phyloP scores from a whole-genome alignment of 768 basidiomycete genomes.

The Mycena belliarum region DNA sequence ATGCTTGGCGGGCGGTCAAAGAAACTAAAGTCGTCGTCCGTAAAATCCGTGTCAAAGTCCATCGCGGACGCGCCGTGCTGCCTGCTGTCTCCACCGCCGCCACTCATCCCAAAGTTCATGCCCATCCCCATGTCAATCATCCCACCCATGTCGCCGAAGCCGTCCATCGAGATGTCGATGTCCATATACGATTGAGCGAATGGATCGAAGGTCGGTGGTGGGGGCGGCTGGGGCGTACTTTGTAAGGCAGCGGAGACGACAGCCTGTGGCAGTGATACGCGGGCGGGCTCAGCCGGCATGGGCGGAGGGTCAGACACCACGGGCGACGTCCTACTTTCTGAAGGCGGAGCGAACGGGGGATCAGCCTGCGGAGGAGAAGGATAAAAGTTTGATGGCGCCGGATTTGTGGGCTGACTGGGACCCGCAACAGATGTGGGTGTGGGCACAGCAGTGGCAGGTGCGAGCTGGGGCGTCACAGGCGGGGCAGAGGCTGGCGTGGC shows the following conservation, averaged over 20 bases:
- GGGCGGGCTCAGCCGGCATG: slow-evolving; percentile 9
- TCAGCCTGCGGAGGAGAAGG: slow-evolving; percentile 63
- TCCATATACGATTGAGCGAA: slow-evolving; percentile 45
- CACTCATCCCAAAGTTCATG: slow-evolving; percentile 23
- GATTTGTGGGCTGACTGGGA: slow-evolving; percentile 26
- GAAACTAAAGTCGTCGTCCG: slow-evolving; percentile 88
- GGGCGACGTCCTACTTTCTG: slow-evolving; percentile 18
- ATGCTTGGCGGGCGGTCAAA: slow-evolving; percentile 62
- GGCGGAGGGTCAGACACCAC: slow-evolving; percentile 19
- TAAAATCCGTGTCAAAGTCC: slow-evolving; percentile 67
- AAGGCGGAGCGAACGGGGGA: slow-evolving; percentile 28
- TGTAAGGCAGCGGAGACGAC: slow-evolving; percentile 17
- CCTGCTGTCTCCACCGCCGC: slow-evolving; percentile 2
- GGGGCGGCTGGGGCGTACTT: slow-evolving; percentile 23
- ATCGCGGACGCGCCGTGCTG: slow-evolving; percentile 23
- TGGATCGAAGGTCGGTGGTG: slow-evolving; percentile 37
- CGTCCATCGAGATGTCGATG: slow-evolving; percentile 54
- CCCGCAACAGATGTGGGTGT: slow-evolving; percentile 25
- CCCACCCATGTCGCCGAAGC: slow-evolving; percentile 32
- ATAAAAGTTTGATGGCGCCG: slow-evolving; percentile 44
- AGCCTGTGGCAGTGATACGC: slow-evolving; percentile 17
- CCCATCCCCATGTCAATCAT: slow-evolving; percentile 32
- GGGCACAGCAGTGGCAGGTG: neutral
- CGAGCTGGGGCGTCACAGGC: slow-evolving; percentile 18
- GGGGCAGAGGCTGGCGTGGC: slow-evolving; percentile 13